These are phyloP conservation scores for Erodium maritimum DNA, from an alignment of 345 rosid genomes.

Conservation along the genomic window DNA sequence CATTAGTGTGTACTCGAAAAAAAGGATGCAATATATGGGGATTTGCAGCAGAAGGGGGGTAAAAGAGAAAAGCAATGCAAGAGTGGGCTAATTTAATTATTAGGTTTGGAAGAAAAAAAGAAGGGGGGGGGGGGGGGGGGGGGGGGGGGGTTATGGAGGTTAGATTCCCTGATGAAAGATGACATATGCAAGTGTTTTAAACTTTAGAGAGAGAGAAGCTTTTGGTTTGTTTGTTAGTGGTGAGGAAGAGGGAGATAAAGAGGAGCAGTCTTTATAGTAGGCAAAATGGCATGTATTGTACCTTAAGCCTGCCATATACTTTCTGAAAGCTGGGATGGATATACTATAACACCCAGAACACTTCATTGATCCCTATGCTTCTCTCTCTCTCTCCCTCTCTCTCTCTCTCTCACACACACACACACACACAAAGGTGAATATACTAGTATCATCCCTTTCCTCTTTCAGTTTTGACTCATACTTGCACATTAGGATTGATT, in stretches of 20 bases:
- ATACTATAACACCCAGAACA: slow-evolving; percentile 15
- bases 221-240: slow-evolving; percentile 40
- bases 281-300: slow-evolving; percentile 42
- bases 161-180: slow-evolving; percentile 7
- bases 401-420: no score
- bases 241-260: slow-evolving; percentile 16
- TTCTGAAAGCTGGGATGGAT: slow-evolving; percentile 48
- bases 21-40: slow-evolving; percentile 15
- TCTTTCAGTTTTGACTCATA: no score
- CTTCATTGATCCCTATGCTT: slow-evolving; percentile 33
- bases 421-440: slow-evolving; percentile 9
- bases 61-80: slow-evolving; percentile 26
- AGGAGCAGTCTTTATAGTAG: slow-evolving; percentile 25
- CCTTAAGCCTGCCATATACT: slow-evolving; percentile 30
- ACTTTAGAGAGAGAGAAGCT: slow-evolving; percentile 20
- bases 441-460: background rate
- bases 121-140: slow-evolving; percentile 16
- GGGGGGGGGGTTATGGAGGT: background rate
- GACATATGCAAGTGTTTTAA: slow-evolving; percentile 19
- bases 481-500: no score
- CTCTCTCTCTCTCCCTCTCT: no score
- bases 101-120: slow-evolving; percentile 16
- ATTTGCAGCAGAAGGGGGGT: slow-evolving; percentile 20
- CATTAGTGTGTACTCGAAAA: slow-evolving; percentile 2
- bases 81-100: slow-evolving; percentile 22